A percentile compares a stretch with the other conserved stretches of the same genome.
Conservation (phyloP, 257 asterid genomes). For the Rhazya stricta region DNA sequence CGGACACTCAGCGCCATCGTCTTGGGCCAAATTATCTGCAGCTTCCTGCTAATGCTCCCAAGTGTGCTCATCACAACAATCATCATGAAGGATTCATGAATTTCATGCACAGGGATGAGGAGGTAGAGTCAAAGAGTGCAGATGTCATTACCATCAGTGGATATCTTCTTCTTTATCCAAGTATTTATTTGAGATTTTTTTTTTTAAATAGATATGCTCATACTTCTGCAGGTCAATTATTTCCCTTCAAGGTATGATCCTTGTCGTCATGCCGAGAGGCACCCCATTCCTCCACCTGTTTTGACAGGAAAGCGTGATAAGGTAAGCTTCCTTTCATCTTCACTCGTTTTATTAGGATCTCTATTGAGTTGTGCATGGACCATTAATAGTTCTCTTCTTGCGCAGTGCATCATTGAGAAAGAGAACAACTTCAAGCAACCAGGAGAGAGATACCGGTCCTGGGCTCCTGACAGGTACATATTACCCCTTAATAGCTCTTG, state of each 20-base stretch:
- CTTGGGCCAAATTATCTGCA: constrained; percentile 54
- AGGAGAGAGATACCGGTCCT: constrained; percentile 46
- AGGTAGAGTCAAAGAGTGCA: constrained; percentile 21
- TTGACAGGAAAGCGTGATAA: constrained; percentile 44
- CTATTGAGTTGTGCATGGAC: not conserved
- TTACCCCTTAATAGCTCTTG: not conserved
- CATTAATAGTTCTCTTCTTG: not conserved
- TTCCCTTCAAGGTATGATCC: constrained; percentile 51
- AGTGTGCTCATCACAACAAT: constrained; percentile 47
- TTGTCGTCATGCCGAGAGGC: constrained; percentile 40
- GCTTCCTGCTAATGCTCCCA: constrained; percentile 53
- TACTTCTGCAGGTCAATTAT: constrained; percentile 35
- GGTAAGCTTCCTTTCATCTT: constrained; percentile 19
- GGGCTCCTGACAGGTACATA: constrained; percentile 40
- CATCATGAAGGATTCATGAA: constrained; percentile 50
- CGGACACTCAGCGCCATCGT: constrained; percentile 49
- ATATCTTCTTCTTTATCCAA: not conserved
- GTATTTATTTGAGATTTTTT: not conserved
- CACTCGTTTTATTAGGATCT: not conserved
- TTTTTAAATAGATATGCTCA: not conserved
- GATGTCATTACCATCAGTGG: not conserved
- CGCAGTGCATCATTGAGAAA: constrained; percentile 40
- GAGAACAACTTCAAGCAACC: constrained; percentile 55
- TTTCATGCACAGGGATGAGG: constrained; percentile 51
- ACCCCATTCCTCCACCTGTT: constrained; percentile 36